Conservation (phyloP, 1,139 yeast genomes). For the Pichia sp. region DNA sequence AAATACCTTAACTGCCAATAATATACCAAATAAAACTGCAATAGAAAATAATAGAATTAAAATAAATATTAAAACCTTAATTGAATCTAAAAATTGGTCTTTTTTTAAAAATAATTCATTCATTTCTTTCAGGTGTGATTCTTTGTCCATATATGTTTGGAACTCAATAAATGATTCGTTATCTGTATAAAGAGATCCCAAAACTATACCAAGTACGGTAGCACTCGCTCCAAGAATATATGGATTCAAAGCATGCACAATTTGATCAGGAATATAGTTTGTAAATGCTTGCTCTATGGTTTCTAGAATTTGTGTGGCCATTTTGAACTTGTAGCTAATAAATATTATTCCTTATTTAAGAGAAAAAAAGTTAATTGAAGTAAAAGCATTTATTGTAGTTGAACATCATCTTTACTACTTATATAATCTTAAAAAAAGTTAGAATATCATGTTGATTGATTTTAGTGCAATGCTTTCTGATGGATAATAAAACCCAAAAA, state of each 20-base stretch:
- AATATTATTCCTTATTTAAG: too few species aligned
- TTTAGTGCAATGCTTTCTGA: background rate
- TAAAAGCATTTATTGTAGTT: too few species aligned
- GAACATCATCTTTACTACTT: too few species aligned
- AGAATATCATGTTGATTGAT: too few species aligned
- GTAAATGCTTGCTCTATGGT: background rate
- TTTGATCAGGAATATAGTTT: background rate
- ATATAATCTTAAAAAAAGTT: too few species aligned
- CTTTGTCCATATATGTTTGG: conserved; percentile 9
- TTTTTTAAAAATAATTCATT: conserved; percentile 4
- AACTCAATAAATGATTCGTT: conserved; percentile 9
- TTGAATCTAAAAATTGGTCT: conserved; percentile 4
- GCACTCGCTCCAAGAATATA: conserved; percentile 9
- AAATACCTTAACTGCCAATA: background rate
- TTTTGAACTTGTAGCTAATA: background rate
- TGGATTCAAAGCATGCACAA: background rate
- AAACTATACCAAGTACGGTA: conserved; percentile 4
- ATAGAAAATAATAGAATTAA: background rate
- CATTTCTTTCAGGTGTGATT: conserved; percentile 10
- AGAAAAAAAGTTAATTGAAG: too few species aligned
- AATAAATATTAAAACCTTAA: background rate
- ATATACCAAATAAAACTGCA: background rate
- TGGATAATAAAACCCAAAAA: background rate
- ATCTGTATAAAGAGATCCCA: conserved; percentile 2
- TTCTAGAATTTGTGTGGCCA: background rate